Percentiles rank a stretch among this genome's conserved stretches.
These are phyloP conservation scores for Achlya hypogyna DNA, from an alignment of 352 stramenopile genomes.

Conservation along the genomic window DNA sequence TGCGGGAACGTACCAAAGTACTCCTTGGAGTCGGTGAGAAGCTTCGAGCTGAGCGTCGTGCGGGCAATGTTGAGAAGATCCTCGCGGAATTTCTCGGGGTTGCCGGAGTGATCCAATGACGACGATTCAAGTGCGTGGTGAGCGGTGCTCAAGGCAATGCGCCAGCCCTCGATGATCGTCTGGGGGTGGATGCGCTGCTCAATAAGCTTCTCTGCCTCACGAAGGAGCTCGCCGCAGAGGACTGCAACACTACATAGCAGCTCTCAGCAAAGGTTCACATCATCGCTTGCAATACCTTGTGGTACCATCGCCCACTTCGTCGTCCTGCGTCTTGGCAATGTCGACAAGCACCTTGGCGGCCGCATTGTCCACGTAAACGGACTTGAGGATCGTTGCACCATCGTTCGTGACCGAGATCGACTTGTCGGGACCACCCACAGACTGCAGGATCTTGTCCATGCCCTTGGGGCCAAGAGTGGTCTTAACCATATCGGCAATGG, in stretches of 20 bases:
- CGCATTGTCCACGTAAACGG: conserved; percentile 97
- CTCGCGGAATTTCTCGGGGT: conserved; percentile 85
- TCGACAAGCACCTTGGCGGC: conserved; percentile 98
- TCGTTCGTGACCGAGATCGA: conserved; percentile 97
- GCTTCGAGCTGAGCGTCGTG: conserved; percentile 98
- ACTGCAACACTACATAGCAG: conserved; percentile 80
- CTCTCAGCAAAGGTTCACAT: conserved; percentile 1
- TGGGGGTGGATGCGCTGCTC: conserved; percentile 95
- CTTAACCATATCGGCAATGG: conserved; percentile 99
- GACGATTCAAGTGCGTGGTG: conserved; percentile 84
- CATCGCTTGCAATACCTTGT: conserved; percentile 53
- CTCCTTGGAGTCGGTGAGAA: conserved; percentile 97
- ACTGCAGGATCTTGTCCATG: conserved; percentile 99
- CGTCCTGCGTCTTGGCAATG: conserved; percentile 98
- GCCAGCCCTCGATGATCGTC: conserved; percentile 98
- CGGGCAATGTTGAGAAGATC: conserved; percentile 96
- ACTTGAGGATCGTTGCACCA: conserved; percentile 97
- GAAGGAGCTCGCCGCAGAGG: conserved; percentile 95
- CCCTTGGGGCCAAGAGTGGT: conserved; percentile 99
- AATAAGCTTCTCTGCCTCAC: conserved; percentile 95
- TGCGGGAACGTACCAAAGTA: conserved; percentile 81
- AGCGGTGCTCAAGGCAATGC: conserved; percentile 88
- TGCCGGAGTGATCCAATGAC: conserved; percentile 68
- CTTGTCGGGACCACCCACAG: conserved; percentile 77
- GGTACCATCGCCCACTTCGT: conserved; percentile 98